Base-by-base conservation (phyloP, 2,329 filamentous ascomycete genomes). In the Juglanconis oblonga region DNA sequence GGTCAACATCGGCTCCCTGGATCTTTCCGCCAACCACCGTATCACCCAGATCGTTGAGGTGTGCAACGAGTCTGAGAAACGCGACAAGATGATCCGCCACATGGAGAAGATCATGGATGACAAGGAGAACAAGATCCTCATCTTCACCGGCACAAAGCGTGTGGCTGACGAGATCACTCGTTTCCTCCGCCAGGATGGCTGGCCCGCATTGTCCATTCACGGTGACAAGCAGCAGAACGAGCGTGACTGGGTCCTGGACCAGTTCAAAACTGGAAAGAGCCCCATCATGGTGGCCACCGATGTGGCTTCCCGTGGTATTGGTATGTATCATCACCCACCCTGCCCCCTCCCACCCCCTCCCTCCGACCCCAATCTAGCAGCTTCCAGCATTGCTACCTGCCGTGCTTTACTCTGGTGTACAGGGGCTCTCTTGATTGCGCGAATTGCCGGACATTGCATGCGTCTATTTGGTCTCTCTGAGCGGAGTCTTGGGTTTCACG, bases 201-300 rank as follows among this genome's bases (percentile, higher is more conserved):
- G 95, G 93, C 95, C 95, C 61, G 94, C 94, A 57, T 87, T 97
- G 68, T 97, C 95, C 64, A 98, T 99, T 69, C 95, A 99, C 83
- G 95, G 95, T 73, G 95, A 98, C 81, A 98, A 98, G 84, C 93
- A 97, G 76, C 95, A 99, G 75, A 97, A 97, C 78, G 95, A 99
- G 82, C 93, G 95, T 82, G 95, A 98, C 78, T 98, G 95, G 92
- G 95, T 98, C 71, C 84, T 99, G 74, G 96, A 98, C 78, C 94
- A 98, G 78, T 99, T 99, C 87, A 99, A 98, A 88, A 91, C 91
- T 67, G 93, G 92, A 80, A 97, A 98, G 85, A 97, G 92, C 81
- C 95, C 95, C 75, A 96, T 99, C 87, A 97, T 99, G 93, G 95
- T 99, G 81, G 95, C 95, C 81, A 99, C 95, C 68, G 95, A 98